Base-by-base conservation (phyloP, 768 basidiomycete species). In the Sarcodon aspratus region DNA sequence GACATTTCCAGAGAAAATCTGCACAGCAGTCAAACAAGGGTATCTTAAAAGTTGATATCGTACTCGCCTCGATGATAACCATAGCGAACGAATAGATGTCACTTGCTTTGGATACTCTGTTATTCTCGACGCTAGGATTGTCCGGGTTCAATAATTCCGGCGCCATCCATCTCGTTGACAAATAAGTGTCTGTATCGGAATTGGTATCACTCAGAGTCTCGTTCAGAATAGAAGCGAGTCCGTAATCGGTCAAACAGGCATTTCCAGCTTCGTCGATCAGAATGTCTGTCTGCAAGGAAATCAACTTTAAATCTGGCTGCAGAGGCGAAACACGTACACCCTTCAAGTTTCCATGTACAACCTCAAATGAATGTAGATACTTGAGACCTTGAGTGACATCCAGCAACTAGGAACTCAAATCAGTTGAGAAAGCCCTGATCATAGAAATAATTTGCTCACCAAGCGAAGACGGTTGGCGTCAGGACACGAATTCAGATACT, bases 161-260 rank as follows among this genome's bases (percentile, higher is more conserved):
- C 17, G 40, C 40, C 27, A 42, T 9, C 40, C 40, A 42, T 42
- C 40, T 42, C 7, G 40, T 9, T 4, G 43, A 27, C 31, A 34
- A 18, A 13, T 47, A 40, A 33, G 46, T 58, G 15, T 37, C 11
- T 8, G 55, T 55, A 12, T 54, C 53, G 31, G 50, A 53, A 6
- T 31, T 27, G 21, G 21, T 27, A 27, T 27, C 21, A 5, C 21
- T 27, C 21, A 27, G 21, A 2, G 21, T 36, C 21, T 31, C 45
- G 38, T 49, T 47, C 2, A 54, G 6, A 11, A 54, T 37, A 33
- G 36, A 44, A 6, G 59, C 55, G 13, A 62, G 45, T 1, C 61
- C 61, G 35, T 60, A 62, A 45, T 62, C 61, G 6, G 54, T 48
- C 1, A 62, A 50, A 31, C 52, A 54, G 7, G 58, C 52, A 33